Base-by-base conservation (phyloP, 306 rosid species). In the Chamaecrista fasciculata region DNA sequence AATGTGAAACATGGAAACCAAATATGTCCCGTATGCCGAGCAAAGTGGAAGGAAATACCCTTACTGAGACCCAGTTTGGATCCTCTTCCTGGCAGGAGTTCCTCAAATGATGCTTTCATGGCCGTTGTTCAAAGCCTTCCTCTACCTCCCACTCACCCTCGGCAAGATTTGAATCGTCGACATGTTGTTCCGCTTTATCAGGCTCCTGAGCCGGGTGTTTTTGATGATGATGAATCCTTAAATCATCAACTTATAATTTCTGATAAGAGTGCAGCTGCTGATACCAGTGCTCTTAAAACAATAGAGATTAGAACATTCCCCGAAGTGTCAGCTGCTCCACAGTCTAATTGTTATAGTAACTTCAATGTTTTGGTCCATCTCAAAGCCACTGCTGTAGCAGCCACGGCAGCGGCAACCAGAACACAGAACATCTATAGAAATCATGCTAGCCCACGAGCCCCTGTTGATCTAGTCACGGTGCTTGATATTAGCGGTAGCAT, bases 31-130 rank as follows among this genome's bases (percentile, higher is more conserved):
- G 96, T 94, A 60, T 94, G 99, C 69, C 81, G 99, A 67, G 95
- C 99, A 24, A 87, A 86, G 76, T 94, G 99, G 99, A 94, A 86
- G 82, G 99, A 94, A 81, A 82, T 94, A 59, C 99, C 99, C 8
- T 77, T 86, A 4, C 85, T 81, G 8, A 92, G 87, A 37, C 89
- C 99, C 40, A 71, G 57, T 50, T 63, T 84, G 78, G 86, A 76
- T 69, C 78, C 91, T 76, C 61, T 80, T 9, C 89, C 72, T 0
- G 80, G 76, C 46, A 86, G 94, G 77, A 79, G 73, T 29, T 72
- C 90, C 7, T 80, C 80, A 18, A 87, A 87, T 62, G 86, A 93
- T 72, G 90, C 91, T 71, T 77, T 88, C 84, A 90, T 90, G 97
- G 88, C 97, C 12, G 82, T 90, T 39, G 94, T 94, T 43, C 96